Percentiles rank a stretch among this genome's conserved stretches.
phyloP scores from a whole-genome alignment of 331 rosid species.

The Cydonia oblonga region DNA sequence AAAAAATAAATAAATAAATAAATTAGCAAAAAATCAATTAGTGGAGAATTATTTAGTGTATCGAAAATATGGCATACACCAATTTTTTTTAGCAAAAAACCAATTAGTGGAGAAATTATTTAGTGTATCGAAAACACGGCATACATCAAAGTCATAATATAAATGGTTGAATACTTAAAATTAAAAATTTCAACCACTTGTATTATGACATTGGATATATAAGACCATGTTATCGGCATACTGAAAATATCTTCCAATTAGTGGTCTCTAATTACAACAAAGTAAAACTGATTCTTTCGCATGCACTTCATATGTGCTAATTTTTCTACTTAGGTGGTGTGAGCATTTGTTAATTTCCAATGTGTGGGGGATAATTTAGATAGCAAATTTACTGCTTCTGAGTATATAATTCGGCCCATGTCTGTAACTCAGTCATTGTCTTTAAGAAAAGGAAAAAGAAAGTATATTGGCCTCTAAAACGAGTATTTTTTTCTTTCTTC shows the following conservation, averaged over 20 bases:
- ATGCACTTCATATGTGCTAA: background rate
- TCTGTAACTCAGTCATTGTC: background rate
- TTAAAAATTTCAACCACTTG: too few relatives aligned
- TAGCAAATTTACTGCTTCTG: background rate
- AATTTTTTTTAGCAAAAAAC: too few relatives aligned
- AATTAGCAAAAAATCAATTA: too few relatives aligned
- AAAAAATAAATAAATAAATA: too few relatives aligned
- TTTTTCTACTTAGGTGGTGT: background rate
- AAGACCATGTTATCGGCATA: too few relatives aligned
- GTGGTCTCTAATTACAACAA: background rate
- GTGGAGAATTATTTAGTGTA: too few relatives aligned
- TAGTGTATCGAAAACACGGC: too few relatives aligned
- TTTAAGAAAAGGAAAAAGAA: background rate
- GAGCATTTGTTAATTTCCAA: background rate
- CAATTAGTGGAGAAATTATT: too few relatives aligned
- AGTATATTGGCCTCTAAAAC: background rate
- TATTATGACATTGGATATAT: too few relatives aligned
- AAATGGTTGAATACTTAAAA: too few relatives aligned
- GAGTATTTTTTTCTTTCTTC: background rate
- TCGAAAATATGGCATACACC: too few relatives aligned
- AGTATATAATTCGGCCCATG: background rate
- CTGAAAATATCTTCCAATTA: background rate
- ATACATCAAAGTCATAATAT: too few relatives aligned
- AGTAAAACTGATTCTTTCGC: background rate
- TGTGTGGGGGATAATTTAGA: background rate